These are phyloP conservation scores for Rhamnella rubrinervis DNA, from an alignment of 331 rosid species.

Conservation along the genomic window DNA sequence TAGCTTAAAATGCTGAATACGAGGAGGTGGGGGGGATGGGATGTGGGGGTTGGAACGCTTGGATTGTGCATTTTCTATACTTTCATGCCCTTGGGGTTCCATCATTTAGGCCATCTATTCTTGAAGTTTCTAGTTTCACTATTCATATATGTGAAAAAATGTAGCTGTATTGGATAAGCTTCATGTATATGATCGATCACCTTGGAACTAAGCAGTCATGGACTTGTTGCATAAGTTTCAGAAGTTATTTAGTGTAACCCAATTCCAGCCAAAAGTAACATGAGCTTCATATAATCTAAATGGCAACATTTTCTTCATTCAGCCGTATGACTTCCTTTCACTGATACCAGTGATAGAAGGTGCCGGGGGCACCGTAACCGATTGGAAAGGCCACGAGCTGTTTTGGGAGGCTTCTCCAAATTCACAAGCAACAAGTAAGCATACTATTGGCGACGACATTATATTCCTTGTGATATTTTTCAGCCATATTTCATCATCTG, in stretches of 20 bases:
- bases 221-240: not conserved
- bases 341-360: constrained; percentile 90
- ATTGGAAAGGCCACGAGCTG: constrained; percentile 83
- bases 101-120: not conserved
- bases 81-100: too few species aligned
- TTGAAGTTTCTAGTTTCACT: not conserved
- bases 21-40: too few species aligned
- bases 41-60: too few species aligned
- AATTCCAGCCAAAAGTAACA: not conserved
- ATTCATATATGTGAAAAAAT: not conserved
- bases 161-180: not conserved
- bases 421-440: constrained; percentile 64
- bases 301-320: constrained; percentile 15
- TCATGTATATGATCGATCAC: not conserved
- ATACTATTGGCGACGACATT: not conserved
- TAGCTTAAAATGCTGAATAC: too few species aligned
- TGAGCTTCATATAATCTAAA: not conserved
- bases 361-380: constrained; percentile 89
- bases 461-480: not conserved
- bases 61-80: too few species aligned
- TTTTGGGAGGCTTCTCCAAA: constrained; percentile 79
- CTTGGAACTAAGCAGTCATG: not conserved
- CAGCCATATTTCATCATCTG: constrained; percentile 8
- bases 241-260: not conserved
- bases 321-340: constrained; percentile 93